A percentile compares a stretch with the other conserved stretches of the same genome.
phyloP scores from a whole-genome alignment of 805 yeast species.

The Candida alai region DNA sequence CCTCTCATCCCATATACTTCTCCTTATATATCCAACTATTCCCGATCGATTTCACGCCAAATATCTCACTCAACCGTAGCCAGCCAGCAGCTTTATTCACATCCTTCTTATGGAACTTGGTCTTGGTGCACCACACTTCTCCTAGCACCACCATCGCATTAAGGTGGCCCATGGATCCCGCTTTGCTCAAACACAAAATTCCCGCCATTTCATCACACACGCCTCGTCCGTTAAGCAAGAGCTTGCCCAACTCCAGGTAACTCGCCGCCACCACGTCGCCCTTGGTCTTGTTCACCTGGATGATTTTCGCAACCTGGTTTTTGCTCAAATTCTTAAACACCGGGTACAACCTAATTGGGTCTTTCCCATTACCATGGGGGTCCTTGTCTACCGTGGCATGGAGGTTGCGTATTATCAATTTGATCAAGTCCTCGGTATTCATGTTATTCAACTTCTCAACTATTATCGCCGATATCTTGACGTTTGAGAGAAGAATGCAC shows the following conservation, averaged over 20 bases:
- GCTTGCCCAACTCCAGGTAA: constrained; percentile 59
- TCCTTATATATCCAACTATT: constrained; percentile 74
- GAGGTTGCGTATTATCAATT: constrained; percentile 21
- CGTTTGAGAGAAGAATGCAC: constrained; percentile 28
- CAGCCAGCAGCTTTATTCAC: constrained; percentile 62
- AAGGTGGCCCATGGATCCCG: constrained; percentile 63
- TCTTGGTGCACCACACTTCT: constrained; percentile 58
- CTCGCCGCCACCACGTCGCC: constrained; percentile 48
- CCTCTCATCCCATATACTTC: constrained; percentile 54
- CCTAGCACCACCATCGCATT: constrained; percentile 73
- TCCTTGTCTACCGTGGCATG: constrained; percentile 12
- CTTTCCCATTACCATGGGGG: constrained; percentile 19
- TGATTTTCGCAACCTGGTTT: constrained; percentile 24
- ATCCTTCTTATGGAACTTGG: constrained; percentile 55
- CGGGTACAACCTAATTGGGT: constrained; percentile 23
- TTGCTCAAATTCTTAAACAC: constrained; percentile 21
- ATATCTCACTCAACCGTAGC: constrained; percentile 60
- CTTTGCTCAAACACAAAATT: constrained; percentile 54
- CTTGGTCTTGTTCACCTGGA: constrained; percentile 29
- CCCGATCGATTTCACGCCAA: constrained; percentile 60
- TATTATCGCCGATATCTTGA: constrained; percentile 16
- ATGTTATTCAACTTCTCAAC: constrained; percentile 23
- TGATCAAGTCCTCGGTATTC: constrained; percentile 26
- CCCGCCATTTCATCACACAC: constrained; percentile 54
- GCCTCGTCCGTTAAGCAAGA: constrained; percentile 57